Evolutionary conservation across 768 basidiomycete genomes (phyloP), one percentile per base, ranked within the genome.

Genomic region (Rhodotorula graminis): DNA sequence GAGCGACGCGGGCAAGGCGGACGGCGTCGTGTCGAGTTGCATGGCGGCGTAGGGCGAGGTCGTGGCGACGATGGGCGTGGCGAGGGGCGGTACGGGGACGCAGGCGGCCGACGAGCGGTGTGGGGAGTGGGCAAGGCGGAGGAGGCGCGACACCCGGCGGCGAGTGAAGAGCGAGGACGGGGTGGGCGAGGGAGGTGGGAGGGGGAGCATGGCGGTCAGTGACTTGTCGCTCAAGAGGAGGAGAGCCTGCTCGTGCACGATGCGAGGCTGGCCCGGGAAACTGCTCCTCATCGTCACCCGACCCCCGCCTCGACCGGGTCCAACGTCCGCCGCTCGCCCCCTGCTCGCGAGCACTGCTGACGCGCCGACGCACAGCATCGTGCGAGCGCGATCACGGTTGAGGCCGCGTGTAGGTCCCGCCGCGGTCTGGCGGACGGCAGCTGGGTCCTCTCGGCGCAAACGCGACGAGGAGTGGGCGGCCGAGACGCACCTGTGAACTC

Each of bases 401-500:
- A 37, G 37, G 5, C 37, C 37, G 37, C 9, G 37, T 37, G 37
- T 9, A 5, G 37, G 37, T 4, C 5, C 37, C 37, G 37, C 37
- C 37, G 37, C 37, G 37, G 9, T 37, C 37, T 37, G 5, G 9
- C 37, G 37, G 37, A 37, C 37, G 37, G n/a, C n/a, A 37, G 37
- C n/a, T n/a, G n/a, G n/a, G n/a, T n/a, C n/a, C 5, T 37, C 37
- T 4, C 27, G 37, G 49, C 14, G 18, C 44, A 14, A 18, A 46
- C 44, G n/a, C 0, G 61, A 33, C 53, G 12, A 37, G 4, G 58
- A 49, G 16, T 12, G 16, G 67, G 7, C 6, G 56, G n/a, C n/a
- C n/a, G n/a, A n/a, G n/a, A n/a, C 73, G 60, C n/a, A 68, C 73
- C 73, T 7, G 66, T 74, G 47, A 74, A 74, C 18, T 50, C 37